Base-by-base conservation (phyloP, 73 alveolate species). In the Paramecium caudatum region DNA sequence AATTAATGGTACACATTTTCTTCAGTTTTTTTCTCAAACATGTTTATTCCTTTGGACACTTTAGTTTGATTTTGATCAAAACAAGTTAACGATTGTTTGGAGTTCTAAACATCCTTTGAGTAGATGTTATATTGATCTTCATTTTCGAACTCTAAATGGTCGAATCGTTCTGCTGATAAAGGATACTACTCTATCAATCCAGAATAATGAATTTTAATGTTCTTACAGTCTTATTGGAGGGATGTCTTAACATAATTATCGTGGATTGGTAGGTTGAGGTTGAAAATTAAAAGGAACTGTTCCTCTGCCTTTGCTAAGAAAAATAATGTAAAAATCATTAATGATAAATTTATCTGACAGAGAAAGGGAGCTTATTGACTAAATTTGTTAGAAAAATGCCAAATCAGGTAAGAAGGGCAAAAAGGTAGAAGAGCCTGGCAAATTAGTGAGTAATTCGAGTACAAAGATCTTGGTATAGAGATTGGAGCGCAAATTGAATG, bases 321-420 rank as follows among this genome's bases (percentile, higher is more conserved):
- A 49, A 3, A 13, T 17, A 17, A 49, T n/a, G n/a, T n/a, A n/a
- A n/a, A n/a, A n/a, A n/a, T n/a, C n/a, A 55, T 55, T 27, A 33
- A 74, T 74, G 88, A 74, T 74, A 37, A 74, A 74, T 74, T 74
- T 74, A 37, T 27, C 88, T 19, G 88, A 74, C 33, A 74, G 88
- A 45, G 88, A 74, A 43, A 74, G 15, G 15, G 88, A 37, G 27
- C 45, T 74, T 8, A 36, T 74, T 13, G 88, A 74, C 36, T 23
- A 74, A n/a, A 74, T 74, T 10, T 30, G 30, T 39, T 13, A 41
- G 7, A 74, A 45, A 74, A 37, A 74, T 27, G 19, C 19, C 2
- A 74, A 23, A 47, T 74, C 70, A 12, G 34, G 34, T 65, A 65
- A 65, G 34, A 65, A 65, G 49, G 39, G 1, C n/a, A 55, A 55